Evolutionary conservation across 2,329 filamentous ascomycete species (phyloP).

Genomic region (Sporothrix pseudoabietina): DNA sequence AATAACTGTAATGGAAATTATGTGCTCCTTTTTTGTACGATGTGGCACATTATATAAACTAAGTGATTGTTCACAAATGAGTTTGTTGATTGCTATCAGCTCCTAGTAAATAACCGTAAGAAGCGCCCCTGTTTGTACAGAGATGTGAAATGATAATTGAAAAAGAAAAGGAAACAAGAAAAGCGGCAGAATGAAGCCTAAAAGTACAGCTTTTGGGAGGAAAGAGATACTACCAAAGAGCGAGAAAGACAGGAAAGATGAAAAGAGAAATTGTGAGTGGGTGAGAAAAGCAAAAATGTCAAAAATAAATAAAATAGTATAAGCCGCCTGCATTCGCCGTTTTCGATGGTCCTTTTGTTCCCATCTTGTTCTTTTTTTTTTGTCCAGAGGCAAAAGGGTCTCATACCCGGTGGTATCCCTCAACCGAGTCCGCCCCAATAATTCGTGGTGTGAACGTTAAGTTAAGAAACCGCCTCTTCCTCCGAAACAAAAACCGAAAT

Average conservation of each 20-base stretch:
- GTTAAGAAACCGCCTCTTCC: neutral
- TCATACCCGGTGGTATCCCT: neutral
- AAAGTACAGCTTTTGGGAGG: conserved; percentile 14
- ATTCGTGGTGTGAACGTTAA: neutral
- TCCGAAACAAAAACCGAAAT: neutral
- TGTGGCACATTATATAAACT: neutral
- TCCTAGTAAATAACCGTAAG: neutral
- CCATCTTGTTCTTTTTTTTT: neutral
- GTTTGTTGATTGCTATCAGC: neutral
- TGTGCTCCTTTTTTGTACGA: neutral
- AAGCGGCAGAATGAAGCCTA: conserved; percentile 28
- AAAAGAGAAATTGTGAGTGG: neutral
- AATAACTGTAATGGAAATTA: neutral
- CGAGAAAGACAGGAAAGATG: neutral
- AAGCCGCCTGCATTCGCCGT: conserved; percentile 15
- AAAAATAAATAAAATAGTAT: neutral
- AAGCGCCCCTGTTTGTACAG: conserved; percentile 1
- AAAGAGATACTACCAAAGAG: neutral
- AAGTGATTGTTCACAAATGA: neutral
- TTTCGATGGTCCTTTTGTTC: conserved; percentile 19
- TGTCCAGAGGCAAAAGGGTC: conserved; percentile 10
- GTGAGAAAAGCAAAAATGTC: neutral
- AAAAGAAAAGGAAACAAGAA: neutral
- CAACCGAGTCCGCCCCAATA: neutral
- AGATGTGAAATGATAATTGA: neutral